A percentile compares a stretch with the other conserved stretches of the same genome.
Conservation (phyloP, 2,329 filamentous ascomycete genomes). For the Fusarium tricinctum region DNA sequence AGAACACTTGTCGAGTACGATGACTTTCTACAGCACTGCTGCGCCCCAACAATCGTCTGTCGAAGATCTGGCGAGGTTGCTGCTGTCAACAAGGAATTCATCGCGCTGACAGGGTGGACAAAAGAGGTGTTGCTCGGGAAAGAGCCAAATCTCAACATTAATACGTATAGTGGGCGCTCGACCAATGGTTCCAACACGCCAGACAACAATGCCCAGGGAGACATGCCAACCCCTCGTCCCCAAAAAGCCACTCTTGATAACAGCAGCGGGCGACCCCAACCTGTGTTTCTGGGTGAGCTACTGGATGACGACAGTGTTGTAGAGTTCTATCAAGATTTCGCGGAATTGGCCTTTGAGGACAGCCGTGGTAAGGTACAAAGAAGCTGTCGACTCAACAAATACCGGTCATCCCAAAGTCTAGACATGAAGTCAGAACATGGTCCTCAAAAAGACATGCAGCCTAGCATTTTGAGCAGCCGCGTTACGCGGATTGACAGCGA, state of each 20-base stretch:
- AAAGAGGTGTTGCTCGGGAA: constrained; percentile 90
- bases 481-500: constrained; percentile 77
- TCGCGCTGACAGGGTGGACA: constrained; percentile 94
- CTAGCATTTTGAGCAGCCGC: constrained; percentile 68
- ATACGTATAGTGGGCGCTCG: constrained; percentile 66
- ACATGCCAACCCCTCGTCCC: constrained; percentile 65
- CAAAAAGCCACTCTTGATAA: constrained; percentile 60
- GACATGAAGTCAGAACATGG: constrained; percentile 56
- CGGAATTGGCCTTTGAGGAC: constrained; percentile 91
- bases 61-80: constrained; percentile 95
- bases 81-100: constrained; percentile 95
- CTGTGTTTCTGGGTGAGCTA: constrained; percentile 91
- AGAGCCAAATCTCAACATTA: constrained; percentile 88
- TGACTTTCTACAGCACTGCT: constrained; percentile 88
- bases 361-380: constrained; percentile 87
- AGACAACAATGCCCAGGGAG: constrained; percentile 53
- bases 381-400: constrained; percentile 89
- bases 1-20: constrained; percentile 93
- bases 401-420: constrained; percentile 78
- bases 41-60: constrained; percentile 92
- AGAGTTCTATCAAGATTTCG: constrained; percentile 96
- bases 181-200: constrained; percentile 55
- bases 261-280: constrained; percentile 71
- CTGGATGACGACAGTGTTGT: constrained; percentile 94
- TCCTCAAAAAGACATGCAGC: constrained; percentile 61